Conservation (phyloP, 179 eudicot genomes). For the Camellia oleifera region DNA sequence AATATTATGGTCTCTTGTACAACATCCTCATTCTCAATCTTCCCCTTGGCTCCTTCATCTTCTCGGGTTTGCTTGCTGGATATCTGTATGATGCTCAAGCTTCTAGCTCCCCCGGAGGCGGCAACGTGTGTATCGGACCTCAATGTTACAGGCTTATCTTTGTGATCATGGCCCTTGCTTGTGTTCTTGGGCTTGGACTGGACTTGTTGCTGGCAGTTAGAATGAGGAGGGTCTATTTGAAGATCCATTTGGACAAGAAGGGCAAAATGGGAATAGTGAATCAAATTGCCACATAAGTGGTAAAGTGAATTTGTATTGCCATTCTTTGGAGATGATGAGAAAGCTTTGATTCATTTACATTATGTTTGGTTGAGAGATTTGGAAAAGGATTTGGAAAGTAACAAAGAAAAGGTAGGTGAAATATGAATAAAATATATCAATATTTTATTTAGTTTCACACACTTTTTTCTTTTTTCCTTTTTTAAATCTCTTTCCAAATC, state of each 20-base stretch:
- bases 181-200: conserved; percentile 49
- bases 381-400: too few relatives aligned
- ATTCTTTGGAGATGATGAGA: too few relatives aligned
- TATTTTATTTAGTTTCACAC: too few relatives aligned
- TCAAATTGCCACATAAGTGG: background rate
- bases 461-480: too few relatives aligned
- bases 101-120: conserved; percentile 49
- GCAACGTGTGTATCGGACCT: conserved; percentile 56
- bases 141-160: conserved; percentile 63
- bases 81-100: conserved; percentile 58
- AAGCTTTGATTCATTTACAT: too few relatives aligned
- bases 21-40: conserved; percentile 63
- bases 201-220: conserved; percentile 43
- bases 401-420: too few relatives aligned
- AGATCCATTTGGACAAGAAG: conserved; percentile 39
- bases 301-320: background rate
- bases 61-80: conserved; percentile 74
- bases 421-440: too few relatives aligned
- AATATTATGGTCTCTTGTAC: conserved; percentile 68
- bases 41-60: conserved; percentile 68
- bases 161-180: conserved; percentile 50
- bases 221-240: conserved; percentile 43
- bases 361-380: too few relatives aligned
- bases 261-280: conserved; percentile 17
- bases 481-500: too few relatives aligned